Evolutionary conservation across 306 rosid genomes (phyloP), one percentile per base, ranked within the genome.

Genomic region (Comarum palustre): DNA sequence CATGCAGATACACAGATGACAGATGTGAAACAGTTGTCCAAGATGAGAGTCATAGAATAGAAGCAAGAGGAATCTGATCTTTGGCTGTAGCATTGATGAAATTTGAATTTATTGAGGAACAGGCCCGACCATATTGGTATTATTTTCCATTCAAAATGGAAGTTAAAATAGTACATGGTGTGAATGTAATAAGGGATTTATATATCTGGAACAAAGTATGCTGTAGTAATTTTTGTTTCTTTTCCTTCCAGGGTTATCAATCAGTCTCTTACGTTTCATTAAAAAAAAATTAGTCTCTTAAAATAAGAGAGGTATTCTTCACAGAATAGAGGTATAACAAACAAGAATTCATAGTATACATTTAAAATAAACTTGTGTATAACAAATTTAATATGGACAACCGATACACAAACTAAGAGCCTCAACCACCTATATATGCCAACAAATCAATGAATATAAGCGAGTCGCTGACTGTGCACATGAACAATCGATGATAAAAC

Each of bases 341-440:
- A 42, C 29, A 59, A 42, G 9, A 15, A 58, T 27, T 51, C 41
- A 42, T 27, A 39, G 16, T 58, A 31, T 58, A 72, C 57, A 72
- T 17, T 72, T 72, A 67, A 58, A 41, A 58, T 42, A 29, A 8
- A 54, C 13, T 38, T 15, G 32, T 36, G 36, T 47, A 32, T 45
- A 14, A 59, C 8, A 12, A 79, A 77, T 75, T 83, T 72, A 73
- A 55, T 77, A 77, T 79, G 83, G 77, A 77, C 79, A 73, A 64
- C 8, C 39, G 36, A 38, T 24, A 74, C 61, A 72, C 77, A 78
- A 62, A 51, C 74, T 48, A 71, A 72, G 67, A 76, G 58, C 42
- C 75, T 32, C 66, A 75, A 62, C 75, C 74, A 39, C 59, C 25
- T 55, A 39, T 17, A 25, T 55, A 39, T 17, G 20, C 39, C 50